Evolutionary conservation across 805 yeast genomes (phyloP), one percentile per base, ranked within the genome.

Genomic region (Limtongozyma cylindracea): DNA sequence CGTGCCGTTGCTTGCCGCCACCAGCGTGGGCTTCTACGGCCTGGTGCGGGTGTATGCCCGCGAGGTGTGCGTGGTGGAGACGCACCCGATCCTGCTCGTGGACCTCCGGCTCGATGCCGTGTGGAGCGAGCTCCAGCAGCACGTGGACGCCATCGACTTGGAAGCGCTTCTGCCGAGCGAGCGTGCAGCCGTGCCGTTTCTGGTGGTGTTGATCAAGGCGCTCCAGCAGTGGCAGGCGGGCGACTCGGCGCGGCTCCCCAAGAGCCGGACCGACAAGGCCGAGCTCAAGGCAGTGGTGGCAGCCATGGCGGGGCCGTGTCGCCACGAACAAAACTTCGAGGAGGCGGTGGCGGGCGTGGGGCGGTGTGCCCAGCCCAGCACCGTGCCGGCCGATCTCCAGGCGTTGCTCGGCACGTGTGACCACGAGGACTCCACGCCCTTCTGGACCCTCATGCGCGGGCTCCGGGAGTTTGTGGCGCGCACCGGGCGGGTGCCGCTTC

Each of bases 71-170:
- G 59, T 76, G 2, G 44, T 77, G 10, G 82, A 82, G 27, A 62
- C 92, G 1, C 58, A 52, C 31, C 64, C 68, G 0, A 65, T 47
- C 37, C 47, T 58, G 6, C 34, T 67, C 3, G 61, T 54, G 13
- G 92, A 77, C 33, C 42, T 80, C 26, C 45, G 91, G 23, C 41
- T 80, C 3, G 68, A 64, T 27, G 25, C 37, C 4, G 74, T 88
- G 1, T 84, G 94, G 93, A 43, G 51, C 1, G 78, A 73, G 30
- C 41, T 80, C 6, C 39, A 41, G 17, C 44, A 41, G 0, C 64
- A 53, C 30, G 50, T 59, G 10, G 58, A 62, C 21, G 39, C 59
- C 1, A 46, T 66, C 20, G 62, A 67, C 24, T 29, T 72, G 8
- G 47, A 48, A 1, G 15, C 28, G 0, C 26, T 69, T 18, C 56